phyloP scores from a whole-genome alignment of 2,329 filamentous ascomycete species.

The Cladophialophora yegresii region DNA sequence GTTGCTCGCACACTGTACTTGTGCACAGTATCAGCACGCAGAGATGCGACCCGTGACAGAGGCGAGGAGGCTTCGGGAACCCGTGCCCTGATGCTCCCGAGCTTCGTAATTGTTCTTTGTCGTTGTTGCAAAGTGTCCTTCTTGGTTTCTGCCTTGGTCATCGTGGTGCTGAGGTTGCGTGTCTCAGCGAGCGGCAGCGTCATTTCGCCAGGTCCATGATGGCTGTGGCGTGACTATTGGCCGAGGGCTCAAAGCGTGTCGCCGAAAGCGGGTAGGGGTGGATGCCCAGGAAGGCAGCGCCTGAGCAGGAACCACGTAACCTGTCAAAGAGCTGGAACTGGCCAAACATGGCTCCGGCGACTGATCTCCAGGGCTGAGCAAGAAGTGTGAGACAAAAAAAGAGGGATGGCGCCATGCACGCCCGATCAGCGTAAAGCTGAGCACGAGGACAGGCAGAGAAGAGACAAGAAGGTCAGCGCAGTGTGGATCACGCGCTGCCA shows the following conservation, averaged over 20 bases:
- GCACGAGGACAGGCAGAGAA: constrained; percentile 16
- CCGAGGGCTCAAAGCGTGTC: constrained; percentile 15
- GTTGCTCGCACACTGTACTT: background rate
- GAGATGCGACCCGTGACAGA: background rate
- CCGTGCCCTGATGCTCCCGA: background rate
- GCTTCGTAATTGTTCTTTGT: constrained; percentile 14
- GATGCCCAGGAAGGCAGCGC: background rate
- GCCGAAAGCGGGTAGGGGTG: constrained; percentile 20
- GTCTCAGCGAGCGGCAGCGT: constrained; percentile 20
- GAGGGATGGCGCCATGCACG: constrained; percentile 10
- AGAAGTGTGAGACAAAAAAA: constrained; percentile 16
- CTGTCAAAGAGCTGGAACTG: background rate
- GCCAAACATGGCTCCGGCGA: background rate
- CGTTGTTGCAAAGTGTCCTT: constrained; percentile 16
- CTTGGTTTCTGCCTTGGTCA: constrained; percentile 10
- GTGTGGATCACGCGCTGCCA: constrained; percentile 26
- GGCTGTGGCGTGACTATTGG: constrained; percentile 32
- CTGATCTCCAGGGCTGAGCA: constrained; percentile 8
- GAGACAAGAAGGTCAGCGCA: constrained; percentile 10
- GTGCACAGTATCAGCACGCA: background rate
- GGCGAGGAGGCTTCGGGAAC: background rate
- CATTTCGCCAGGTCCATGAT: constrained; percentile 28
- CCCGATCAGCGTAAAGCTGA: constrained; percentile 11
- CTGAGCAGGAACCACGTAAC: constrained; percentile 2
- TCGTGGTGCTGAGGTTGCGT: constrained; percentile 12